These are phyloP conservation scores for Coniella lustricola DNA, from an alignment of 2,329 filamentous ascomycete species.

Conservation along the genomic window DNA sequence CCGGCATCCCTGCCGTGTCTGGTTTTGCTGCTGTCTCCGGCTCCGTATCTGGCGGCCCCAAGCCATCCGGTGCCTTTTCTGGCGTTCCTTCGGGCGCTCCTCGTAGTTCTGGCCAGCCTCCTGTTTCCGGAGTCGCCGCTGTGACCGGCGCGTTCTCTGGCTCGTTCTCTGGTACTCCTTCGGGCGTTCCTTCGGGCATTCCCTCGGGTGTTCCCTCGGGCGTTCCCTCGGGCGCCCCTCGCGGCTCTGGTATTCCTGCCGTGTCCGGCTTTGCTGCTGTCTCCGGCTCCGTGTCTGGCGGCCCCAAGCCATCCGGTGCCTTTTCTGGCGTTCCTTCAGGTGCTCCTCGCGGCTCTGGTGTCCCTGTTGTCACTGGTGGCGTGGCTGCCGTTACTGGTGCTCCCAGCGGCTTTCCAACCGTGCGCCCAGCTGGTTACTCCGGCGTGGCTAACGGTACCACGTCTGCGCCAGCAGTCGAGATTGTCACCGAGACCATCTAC, in stretches of 20 bases:
- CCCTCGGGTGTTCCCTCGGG: conserved; percentile 1
- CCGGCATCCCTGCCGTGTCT: neutral
- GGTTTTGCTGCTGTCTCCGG: neutral
- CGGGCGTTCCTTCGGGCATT: too few relatives aligned
- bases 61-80: too few relatives aligned
- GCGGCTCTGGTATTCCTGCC: neutral
- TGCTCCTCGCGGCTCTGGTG: neutral
- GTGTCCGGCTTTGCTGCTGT: too few relatives aligned
- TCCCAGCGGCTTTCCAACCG: neutral
- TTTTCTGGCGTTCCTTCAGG: neutral
- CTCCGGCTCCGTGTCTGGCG: too few relatives aligned
- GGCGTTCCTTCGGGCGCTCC: conserved; percentile 1
- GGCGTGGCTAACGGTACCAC: neutral
- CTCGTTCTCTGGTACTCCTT: too few relatives aligned
- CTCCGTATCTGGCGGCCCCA: too few relatives aligned
- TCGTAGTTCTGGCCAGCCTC: neutral
- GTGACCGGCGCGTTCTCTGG: neutral
- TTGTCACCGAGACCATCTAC: conserved; percentile 17
- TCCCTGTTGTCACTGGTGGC: too few relatives aligned
- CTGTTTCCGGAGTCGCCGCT: neutral
- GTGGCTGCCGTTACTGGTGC: conserved; percentile 2
- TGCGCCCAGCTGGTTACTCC: neutral
- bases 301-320: neutral
- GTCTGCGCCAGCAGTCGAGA: conserved; percentile 2
- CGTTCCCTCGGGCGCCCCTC: neutral